phyloP scores from a whole-genome alignment of 2,329 filamentous ascomycete species.

The Dothidotthia symphoricarpi region DNA sequence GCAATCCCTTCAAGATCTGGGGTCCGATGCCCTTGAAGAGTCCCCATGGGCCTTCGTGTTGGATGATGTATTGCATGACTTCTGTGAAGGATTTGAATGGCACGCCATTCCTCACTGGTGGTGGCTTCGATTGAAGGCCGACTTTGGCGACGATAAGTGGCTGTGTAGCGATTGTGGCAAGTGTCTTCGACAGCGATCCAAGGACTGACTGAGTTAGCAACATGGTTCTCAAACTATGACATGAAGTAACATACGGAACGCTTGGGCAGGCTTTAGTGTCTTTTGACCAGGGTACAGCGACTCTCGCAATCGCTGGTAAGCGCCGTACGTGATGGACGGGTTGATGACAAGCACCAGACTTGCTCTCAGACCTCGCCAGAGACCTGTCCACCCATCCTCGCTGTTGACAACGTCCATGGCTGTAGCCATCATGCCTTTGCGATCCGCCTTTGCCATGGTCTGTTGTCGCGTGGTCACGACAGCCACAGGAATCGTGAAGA shows the following conservation, averaged over 20 bases:
- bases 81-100: slow-evolving; percentile 92
- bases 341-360: slow-evolving; percentile 95
- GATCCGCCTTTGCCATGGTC: slow-evolving; percentile 79
- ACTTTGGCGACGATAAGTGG: slow-evolving; percentile 98
- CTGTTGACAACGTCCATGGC: slow-evolving; percentile 85
- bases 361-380: slow-evolving; percentile 95
- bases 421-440: slow-evolving; percentile 83
- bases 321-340: slow-evolving; percentile 95
- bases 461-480: slow-evolving; percentile 96
- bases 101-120: slow-evolving; percentile 77
- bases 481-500: slow-evolving; percentile 94
- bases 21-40: slow-evolving; percentile 97
- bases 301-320: slow-evolving; percentile 84
- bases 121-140: slow-evolving; percentile 89
- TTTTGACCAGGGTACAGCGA: slow-evolving; percentile 73
- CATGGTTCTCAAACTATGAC: slow-evolving; percentile 1
- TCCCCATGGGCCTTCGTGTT: slow-evolving; percentile 79
- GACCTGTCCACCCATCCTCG: slow-evolving; percentile 81
- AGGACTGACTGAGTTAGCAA: slow-evolving; percentile 59
- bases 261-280: slow-evolving; percentile 77
- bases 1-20: slow-evolving; percentile 85
- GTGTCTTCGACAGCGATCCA: slow-evolving; percentile 85
- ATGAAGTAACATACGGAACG: slow-evolving; percentile 69
- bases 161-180: slow-evolving; percentile 90
- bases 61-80: slow-evolving; percentile 90